These are phyloP conservation scores for Irpex lacteus DNA, from an alignment of 1,284 basidiomycete genomes.

Conservation along the genomic window DNA sequence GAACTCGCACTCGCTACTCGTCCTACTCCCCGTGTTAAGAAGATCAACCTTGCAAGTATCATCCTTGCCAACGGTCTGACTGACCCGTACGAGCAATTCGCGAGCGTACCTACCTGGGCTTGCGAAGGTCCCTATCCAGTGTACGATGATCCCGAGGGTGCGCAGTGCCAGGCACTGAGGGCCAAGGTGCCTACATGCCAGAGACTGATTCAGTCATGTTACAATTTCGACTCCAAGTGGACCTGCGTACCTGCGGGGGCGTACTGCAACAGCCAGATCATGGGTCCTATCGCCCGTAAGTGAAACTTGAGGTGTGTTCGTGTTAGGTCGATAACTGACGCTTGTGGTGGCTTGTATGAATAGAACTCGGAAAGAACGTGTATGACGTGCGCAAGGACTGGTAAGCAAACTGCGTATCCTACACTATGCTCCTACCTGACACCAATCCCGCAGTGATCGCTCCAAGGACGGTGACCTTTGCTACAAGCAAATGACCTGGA, in stretches of 20 bases:
- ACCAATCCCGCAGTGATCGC: constrained; percentile 37
- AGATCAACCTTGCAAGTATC: constrained; percentile 76
- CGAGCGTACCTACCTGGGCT: constrained; percentile 75
- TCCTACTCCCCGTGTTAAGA: constrained; percentile 37
- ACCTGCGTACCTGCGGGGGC: constrained; percentile 60
- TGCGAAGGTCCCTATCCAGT: constrained; percentile 78
- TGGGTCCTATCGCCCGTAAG: constrained; percentile 60
- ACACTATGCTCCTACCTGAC: background rate
- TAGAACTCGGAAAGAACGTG: constrained; percentile 66
- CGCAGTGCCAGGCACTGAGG: constrained; percentile 62
- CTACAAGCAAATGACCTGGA: constrained; percentile 78
- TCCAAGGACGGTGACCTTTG: constrained; percentile 69
- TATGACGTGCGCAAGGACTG: constrained; percentile 87
- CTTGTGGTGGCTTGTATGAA: background rate
- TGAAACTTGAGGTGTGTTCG: constrained; percentile 9
- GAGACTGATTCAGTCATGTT: constrained; percentile 62
- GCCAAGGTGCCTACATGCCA: constrained; percentile 72
- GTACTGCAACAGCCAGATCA: constrained; percentile 62
- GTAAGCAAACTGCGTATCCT: constrained; percentile 4
- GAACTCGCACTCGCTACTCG: constrained; percentile 39
- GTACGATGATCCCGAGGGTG: constrained; percentile 66
- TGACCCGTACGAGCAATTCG: constrained; percentile 75
- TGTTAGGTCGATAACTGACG: background rate
- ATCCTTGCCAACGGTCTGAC: constrained; percentile 84
- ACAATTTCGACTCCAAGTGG: constrained; percentile 51